A percentile compares a stretch with the other conserved stretches of the same genome.
These are phyloP conservation scores for Sporisorium iseilematis-ciliati DNA, from an alignment of 1,284 basidiomycete genomes.

Conservation along the genomic window DNA sequence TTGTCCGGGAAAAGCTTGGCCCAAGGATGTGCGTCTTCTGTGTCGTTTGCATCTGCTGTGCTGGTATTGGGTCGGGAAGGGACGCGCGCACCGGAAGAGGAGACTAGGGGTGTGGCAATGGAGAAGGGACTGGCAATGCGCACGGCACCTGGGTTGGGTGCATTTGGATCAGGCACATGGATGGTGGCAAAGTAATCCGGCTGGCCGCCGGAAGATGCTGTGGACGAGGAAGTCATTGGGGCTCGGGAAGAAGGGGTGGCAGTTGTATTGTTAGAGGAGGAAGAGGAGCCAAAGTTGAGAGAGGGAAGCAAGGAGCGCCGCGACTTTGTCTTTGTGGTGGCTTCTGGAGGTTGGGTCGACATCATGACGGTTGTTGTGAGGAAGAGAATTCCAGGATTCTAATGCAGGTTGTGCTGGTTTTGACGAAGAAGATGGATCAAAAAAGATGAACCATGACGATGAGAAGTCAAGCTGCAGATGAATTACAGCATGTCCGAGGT, in stretches of 20 bases:
- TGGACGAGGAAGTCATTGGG: slow-evolving; percentile 12
- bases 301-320: slow-evolving; percentile 34
- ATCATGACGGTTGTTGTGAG: slow-evolving; percentile 13
- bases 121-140: slow-evolving; percentile 51
- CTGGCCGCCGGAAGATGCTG: slow-evolving; percentile 10
- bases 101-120: slow-evolving; percentile 32
- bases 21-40: slow-evolving; percentile 48
- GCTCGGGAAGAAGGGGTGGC: slow-evolving; percentile 12
- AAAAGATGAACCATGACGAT: slow-evolving; percentile 2
- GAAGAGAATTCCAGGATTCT: not conserved
- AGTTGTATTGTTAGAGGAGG: slow-evolving; percentile 10
- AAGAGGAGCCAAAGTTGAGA: slow-evolving; percentile 33
- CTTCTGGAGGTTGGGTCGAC: slow-evolving; percentile 38
- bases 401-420: not conserved
- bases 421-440: not conserved
- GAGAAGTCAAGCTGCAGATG: not conserved
- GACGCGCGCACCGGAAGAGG: slow-evolving; percentile 27
- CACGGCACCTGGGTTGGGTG: slow-evolving; percentile 17
- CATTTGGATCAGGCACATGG: slow-evolving; percentile 29
- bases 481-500: slow-evolving; percentile 1
- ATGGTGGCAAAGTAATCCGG: slow-evolving; percentile 50
- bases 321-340: slow-evolving; percentile 31
- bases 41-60: slow-evolving; percentile 10
- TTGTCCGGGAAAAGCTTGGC: slow-evolving; percentile 46
- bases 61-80: slow-evolving; percentile 7